Evolutionary conservation across 148 eudicot genomes (phyloP).

Genomic region (Agrostemma githago): DNA sequence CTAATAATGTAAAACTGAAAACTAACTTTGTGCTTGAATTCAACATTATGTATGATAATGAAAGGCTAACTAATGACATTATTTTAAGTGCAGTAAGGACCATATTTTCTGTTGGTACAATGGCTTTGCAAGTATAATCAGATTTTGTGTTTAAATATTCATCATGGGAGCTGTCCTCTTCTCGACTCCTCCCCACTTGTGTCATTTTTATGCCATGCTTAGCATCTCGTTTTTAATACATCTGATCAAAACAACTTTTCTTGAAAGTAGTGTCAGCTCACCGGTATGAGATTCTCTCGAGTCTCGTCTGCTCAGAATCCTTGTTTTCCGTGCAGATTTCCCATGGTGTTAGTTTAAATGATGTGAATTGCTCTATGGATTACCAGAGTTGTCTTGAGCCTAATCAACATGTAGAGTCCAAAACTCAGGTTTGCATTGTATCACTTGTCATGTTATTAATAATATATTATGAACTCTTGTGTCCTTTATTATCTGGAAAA

Average conservation of each 20-base stretch:
- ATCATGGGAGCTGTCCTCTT: not conserved
- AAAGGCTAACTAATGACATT: too few relatives aligned
- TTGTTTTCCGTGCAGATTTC: slow-evolving; percentile 27
- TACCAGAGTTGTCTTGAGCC: slow-evolving; percentile 22
- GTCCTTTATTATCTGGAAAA: not conserved
- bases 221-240: not conserved
- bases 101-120: not conserved
- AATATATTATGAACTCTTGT: not conserved
- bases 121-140: not conserved
- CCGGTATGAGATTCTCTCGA: not conserved
- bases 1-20: not conserved
- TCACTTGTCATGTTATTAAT: not conserved
- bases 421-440: slow-evolving; percentile 23
- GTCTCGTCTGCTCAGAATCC: not conserved
- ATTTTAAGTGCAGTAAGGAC: not conserved
- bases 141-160: too few relatives aligned
- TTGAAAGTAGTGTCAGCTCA: not conserved
- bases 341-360: slow-evolving; percentile 18
- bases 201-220: not conserved
- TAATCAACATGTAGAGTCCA: slow-evolving; percentile 14
- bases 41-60: not conserved
- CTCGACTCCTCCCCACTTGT: not conserved
- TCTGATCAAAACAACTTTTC: slow-evolving; percentile 6
- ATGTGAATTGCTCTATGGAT: slow-evolving; percentile 11
- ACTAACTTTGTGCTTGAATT: not conserved